These are phyloP conservation scores for Malus hybrid DNA, from an alignment of 331 rosid genomes.

Conservation along the genomic window DNA sequence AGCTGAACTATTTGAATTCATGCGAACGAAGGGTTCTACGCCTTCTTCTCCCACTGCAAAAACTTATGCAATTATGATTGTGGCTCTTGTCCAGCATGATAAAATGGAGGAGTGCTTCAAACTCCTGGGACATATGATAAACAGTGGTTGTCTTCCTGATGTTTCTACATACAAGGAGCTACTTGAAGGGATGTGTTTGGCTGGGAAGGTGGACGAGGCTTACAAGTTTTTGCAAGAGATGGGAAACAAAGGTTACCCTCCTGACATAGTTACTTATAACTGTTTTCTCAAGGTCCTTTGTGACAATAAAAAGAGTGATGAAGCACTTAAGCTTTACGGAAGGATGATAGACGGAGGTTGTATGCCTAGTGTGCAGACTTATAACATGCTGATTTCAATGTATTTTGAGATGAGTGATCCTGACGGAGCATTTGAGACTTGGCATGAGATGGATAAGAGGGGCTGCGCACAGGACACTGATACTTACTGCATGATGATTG, in stretches of 20 bases:
- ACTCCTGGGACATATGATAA: slow-evolving; percentile 60
- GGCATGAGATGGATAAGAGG: slow-evolving; percentile 71
- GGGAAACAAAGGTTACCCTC: slow-evolving; percentile 92
- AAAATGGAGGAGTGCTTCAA: slow-evolving; percentile 69
- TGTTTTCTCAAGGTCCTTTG: slow-evolving; percentile 91
- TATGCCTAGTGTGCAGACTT: slow-evolving; percentile 76
- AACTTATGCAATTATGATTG: slow-evolving; percentile 67
- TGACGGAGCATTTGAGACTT: slow-evolving; percentile 71
- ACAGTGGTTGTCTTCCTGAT: slow-evolving; percentile 85
- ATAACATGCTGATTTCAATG: slow-evolving; percentile 85
- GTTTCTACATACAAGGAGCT: slow-evolving; percentile 81
- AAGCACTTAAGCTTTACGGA: slow-evolving; percentile 57
- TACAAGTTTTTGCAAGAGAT: slow-evolving; percentile 81
- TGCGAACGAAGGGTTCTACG: slow-evolving; percentile 73
- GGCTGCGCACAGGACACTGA: slow-evolving; percentile 49
- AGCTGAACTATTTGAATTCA: slow-evolving; percentile 71
- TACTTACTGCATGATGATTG: slow-evolving; percentile 73
- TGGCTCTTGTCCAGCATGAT: slow-evolving; percentile 60
- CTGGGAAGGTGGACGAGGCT: slow-evolving; percentile 71
- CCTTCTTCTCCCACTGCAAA: slow-evolving; percentile 82
- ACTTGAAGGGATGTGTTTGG: slow-evolving; percentile 85
- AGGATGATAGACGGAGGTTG: slow-evolving; percentile 63
- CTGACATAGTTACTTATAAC: slow-evolving; percentile 84
- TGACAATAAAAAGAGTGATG: slow-evolving; percentile 58
- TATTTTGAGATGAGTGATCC: slow-evolving; percentile 62